A percentile compares a stretch with the other conserved stretches of the same genome.
phyloP scores from a whole-genome alignment of 2,329 filamentous ascomycete genomes.

The Penicillium sp. region DNA sequence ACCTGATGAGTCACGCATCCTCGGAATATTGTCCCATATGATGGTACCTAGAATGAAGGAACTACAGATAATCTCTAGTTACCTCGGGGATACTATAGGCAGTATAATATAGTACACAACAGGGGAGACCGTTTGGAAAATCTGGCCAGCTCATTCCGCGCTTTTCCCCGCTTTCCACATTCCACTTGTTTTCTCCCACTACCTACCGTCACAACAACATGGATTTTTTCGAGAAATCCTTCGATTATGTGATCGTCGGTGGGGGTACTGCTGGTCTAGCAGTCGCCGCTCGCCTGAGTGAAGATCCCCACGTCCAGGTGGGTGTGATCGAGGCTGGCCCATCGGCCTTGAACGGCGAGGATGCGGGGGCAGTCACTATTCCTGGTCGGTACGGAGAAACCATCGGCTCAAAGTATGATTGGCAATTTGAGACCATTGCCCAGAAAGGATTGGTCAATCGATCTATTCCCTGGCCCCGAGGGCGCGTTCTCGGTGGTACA shows the following conservation, averaged over 20 bases:
- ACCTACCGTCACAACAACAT: background rate
- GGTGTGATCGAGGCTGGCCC: conserved; percentile 52
- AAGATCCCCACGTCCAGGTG: conserved; percentile 47
- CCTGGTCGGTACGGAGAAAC: conserved; percentile 23
- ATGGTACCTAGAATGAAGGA: too few species aligned
- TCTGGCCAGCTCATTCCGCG: too few species aligned
- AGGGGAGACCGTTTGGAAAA: too few species aligned
- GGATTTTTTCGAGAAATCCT: background rate
- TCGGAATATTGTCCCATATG: too few species aligned
- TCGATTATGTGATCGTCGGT: background rate
- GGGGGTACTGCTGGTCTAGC: background rate
- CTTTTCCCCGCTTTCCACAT: too few species aligned
- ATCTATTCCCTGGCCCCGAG: conserved; percentile 25
- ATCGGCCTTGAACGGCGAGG: conserved; percentile 23
- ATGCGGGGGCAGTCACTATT: conserved; percentile 31
- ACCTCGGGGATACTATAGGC: too few species aligned
- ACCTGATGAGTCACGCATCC: too few species aligned
- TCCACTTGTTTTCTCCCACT: too few species aligned
- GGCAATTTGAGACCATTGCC: conserved; percentile 35
- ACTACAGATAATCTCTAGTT: too few species aligned
- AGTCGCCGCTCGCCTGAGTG: conserved; percentile 30
- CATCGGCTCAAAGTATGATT: conserved; percentile 34
- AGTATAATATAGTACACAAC: too few species aligned
- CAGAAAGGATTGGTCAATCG: conserved; percentile 26
- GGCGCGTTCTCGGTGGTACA: conserved; percentile 37